Base-by-base conservation (phyloP, 306 rosid genomes). In the Vicia faba region DNA sequence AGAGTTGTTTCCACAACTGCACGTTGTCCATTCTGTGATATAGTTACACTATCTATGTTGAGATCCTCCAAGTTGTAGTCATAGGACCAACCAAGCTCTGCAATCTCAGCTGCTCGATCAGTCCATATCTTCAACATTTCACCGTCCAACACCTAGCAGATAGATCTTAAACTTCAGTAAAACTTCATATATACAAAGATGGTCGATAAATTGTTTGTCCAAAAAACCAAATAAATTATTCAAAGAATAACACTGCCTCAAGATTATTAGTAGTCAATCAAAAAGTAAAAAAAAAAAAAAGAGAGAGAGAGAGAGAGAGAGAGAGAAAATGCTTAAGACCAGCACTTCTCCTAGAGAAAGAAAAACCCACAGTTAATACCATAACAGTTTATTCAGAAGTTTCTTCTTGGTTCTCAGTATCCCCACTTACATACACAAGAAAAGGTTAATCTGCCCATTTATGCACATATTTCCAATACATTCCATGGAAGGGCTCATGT, bases 1-100 rank as follows among this genome's bases (percentile, higher is more conserved):
- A 93, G 87, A 33, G 97, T 93, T 76, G 98, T 89, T 85, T 93
- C 97, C 51, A 93, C 98, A 70, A 81, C 86, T 10, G 98, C 98
- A 1, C 87, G 90, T 20, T 40, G 77, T 61, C 98, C 97, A 72
- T 86, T 84, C 55, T 84, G 82, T 1, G 96, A 86, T 53, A 93
- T 84, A 4, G 96, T 89, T 67, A 93, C 96, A 15, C 91, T 88
- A 56, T 90, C 98, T 29, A 93, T 88, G 75, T 57, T 88, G 80
- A 90, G 85, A 79, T 76, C 88, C 82, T 73, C 61, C 58, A 93
- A 78, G 64, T 70, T 61, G 80, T 90, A 93, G 53, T 86, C 85
- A 46, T 93, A 93, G 57, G 83, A 89, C 97, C 95, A 93, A 62
- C 91, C 88, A 8, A 89, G 91, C 78, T 86, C 86, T 36, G 91